Evolutionary conservation across 2,329 filamentous ascomycete genomes (phyloP).

Genomic region (Didymella sp.): DNA sequence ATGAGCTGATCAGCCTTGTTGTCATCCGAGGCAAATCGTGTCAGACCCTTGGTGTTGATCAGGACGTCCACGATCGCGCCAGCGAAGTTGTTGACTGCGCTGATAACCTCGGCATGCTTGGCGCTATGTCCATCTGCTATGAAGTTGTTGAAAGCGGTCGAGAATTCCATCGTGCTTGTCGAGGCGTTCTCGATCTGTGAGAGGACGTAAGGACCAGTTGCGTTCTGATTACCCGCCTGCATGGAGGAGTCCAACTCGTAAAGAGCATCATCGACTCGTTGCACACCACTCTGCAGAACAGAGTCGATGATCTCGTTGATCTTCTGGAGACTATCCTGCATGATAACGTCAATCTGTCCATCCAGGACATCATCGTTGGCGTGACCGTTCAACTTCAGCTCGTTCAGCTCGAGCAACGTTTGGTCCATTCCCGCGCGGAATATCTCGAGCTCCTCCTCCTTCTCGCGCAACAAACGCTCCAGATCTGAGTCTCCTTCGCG

Average conservation of each 20-base stretch:
- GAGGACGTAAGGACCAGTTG: conserved; percentile 90
- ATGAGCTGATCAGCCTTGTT: conserved; percentile 90
- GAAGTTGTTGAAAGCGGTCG: conserved; percentile 97
- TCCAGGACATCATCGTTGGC: conserved; percentile 83
- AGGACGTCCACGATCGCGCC: conserved; percentile 92
- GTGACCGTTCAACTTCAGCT: conserved; percentile 68
- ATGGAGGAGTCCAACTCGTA: conserved; percentile 98
- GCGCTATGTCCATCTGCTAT: conserved; percentile 95
- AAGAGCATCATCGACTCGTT: conserved; percentile 92
- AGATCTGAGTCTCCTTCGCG: conserved; percentile 85
- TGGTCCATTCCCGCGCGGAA: conserved; percentile 99
- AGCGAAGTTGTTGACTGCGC: conserved; percentile 87
- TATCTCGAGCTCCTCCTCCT: conserved; percentile 96
- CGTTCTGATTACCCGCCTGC: conserved; percentile 98
- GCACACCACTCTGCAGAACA: conserved; percentile 88
- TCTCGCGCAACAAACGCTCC: conserved; percentile 84
- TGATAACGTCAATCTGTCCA: conserved; percentile 87
- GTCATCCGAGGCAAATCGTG: conserved; percentile 90
- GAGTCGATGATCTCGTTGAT: conserved; percentile 98
- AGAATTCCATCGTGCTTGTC: conserved; percentile 93
- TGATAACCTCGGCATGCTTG: conserved; percentile 88
- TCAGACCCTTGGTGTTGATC: conserved; percentile 95
- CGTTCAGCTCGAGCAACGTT: conserved; percentile 88
- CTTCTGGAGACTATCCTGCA: conserved; percentile 85
- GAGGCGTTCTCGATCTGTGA: conserved; percentile 98